A percentile compares a stretch with the other conserved stretches of the same genome.
These are phyloP conservation scores for Bryoerythrophyllum caledonicum DNA, from an alignment of 225 moss, liverwort and hornwort species.

Conservation along the genomic window DNA sequence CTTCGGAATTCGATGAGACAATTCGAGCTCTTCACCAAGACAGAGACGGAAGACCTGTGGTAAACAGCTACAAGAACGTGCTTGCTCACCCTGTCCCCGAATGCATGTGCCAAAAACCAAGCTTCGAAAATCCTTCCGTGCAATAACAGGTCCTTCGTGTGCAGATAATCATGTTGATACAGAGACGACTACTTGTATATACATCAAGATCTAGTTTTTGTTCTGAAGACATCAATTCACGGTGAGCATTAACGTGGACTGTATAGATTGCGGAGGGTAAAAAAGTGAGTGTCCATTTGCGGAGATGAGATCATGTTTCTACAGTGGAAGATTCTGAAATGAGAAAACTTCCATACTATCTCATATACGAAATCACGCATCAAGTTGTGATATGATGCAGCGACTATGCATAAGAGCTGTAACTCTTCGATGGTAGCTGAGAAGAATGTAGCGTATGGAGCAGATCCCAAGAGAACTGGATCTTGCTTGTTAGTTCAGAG, in stretches of 20 bases:
- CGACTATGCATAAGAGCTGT: too few relatives aligned
- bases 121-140: neutral
- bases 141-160: neutral
- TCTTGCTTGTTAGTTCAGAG: too few relatives aligned
- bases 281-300: neutral
- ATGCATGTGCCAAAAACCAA: constrained; percentile 56
- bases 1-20: constrained; percentile 35
- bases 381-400: too few relatives aligned
- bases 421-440: too few relatives aligned
- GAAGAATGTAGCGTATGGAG: too few relatives aligned
- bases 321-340: too few relatives aligned
- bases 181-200: neutral
- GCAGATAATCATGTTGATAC: neutral
- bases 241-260: neutral
- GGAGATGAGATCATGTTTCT: neutral
- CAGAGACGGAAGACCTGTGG: constrained; percentile 24
- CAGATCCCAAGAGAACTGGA: too few relatives aligned
- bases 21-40: constrained; percentile 45
- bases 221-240: too few relatives aligned
- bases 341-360: neutral
- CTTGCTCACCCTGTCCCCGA: constrained; percentile 60
- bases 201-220: neutral
- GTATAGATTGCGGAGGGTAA: neutral
- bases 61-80: constrained; percentile 34
- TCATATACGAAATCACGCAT: too few relatives aligned